These are phyloP conservation scores for Citrus hindsii DNA, from an alignment of 345 rosid genomes.

Conservation along the genomic window DNA sequence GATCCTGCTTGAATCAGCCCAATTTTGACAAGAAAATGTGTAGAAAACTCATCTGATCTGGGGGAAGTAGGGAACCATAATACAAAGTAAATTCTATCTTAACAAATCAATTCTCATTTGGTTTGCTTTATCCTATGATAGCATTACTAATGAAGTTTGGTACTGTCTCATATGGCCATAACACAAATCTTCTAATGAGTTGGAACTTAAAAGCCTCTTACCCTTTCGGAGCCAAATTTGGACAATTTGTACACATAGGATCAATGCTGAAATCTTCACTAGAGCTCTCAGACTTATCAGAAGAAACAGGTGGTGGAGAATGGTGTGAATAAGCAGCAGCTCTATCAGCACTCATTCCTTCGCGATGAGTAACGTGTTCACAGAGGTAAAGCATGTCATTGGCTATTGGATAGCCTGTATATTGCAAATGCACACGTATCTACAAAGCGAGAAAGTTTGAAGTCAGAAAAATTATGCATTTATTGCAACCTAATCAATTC, in stretches of 20 bases:
- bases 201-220: constrained; percentile 13
- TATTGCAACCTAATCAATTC: not conserved
- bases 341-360: constrained; percentile 51
- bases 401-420: constrained; percentile 84
- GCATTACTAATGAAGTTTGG: not conserved
- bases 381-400: constrained; percentile 81
- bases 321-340: constrained; percentile 38
- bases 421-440: constrained; percentile 92
- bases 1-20: not conserved
- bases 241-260: constrained; percentile 81
- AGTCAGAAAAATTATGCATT: not conserved
- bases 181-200: not conserved
- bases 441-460: constrained; percentile 23
- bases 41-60: not conserved
- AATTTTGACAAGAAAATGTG: not conserved
- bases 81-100: not conserved
- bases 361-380: constrained; percentile 32
- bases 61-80: not conserved
- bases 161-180: not conserved
- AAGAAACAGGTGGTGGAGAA: constrained; percentile 16
- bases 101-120: not conserved
- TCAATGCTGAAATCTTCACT: constrained; percentile 63
- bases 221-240: constrained; percentile 82
- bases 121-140: not conserved
- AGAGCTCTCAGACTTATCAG: constrained; percentile 27